Percentiles rank a stretch among this genome's conserved stretches.
phyloP scores from a whole-genome alignment of 2,329 filamentous ascomycete genomes.

The Botrytis porri region DNA sequence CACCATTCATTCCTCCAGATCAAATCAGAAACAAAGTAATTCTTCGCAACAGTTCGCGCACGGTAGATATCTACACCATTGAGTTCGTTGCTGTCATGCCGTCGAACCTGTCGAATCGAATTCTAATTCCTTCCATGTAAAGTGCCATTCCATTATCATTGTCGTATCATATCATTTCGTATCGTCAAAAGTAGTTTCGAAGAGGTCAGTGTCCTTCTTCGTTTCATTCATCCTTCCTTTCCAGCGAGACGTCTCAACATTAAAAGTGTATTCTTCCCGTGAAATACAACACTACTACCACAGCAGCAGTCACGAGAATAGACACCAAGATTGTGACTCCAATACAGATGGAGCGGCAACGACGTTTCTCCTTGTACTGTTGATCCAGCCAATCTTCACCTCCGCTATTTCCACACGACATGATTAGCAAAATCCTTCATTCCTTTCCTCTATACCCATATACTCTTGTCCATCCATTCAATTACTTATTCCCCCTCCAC shows the following conservation, averaged over 20 bases:
- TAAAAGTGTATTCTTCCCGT: slow-evolving; percentile 21
- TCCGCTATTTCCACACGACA: slow-evolving; percentile 22
- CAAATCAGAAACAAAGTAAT: background rate
- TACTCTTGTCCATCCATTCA: slow-evolving; percentile 25
- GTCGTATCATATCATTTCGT: slow-evolving; percentile 11
- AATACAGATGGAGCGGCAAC: slow-evolving; percentile 30
- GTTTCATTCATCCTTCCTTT: background rate
- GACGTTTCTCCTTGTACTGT: slow-evolving; percentile 36
- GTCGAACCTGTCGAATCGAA: slow-evolving; percentile 3
- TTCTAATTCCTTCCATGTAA: background rate
- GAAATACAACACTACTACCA: slow-evolving; percentile 34
- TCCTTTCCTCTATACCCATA: background rate
- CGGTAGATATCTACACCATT: background rate
- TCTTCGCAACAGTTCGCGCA: background rate
- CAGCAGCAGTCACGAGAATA: slow-evolving; percentile 29
- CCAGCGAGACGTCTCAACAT: background rate
- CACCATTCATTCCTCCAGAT: background rate
- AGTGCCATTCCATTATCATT: slow-evolving; percentile 13
- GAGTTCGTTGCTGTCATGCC: background rate
- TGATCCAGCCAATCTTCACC: slow-evolving; percentile 37
- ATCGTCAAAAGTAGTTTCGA: slow-evolving; percentile 7
- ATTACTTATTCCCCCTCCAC: background rate
- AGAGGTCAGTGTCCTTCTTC: background rate
- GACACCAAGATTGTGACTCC: slow-evolving; percentile 30
- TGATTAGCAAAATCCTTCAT: background rate